Evolutionary conservation across 2,329 filamentous ascomycete genomes (phyloP).

Genomic region (Monilinia polystroma): DNA sequence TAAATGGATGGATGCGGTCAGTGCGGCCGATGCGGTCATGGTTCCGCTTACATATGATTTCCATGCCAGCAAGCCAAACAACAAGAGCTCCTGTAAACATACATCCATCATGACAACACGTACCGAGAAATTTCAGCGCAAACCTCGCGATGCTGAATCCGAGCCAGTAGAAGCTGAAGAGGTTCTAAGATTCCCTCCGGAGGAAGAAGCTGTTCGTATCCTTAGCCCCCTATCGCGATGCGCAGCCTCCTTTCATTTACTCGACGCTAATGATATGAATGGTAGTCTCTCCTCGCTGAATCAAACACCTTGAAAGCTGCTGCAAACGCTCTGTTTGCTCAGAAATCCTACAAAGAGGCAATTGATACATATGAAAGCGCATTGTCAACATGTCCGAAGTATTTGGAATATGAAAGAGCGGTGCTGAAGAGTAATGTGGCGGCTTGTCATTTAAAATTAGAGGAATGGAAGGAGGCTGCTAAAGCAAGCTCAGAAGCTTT

Average conservation of each 20-base stretch:
- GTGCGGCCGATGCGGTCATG: conserved; percentile 7
- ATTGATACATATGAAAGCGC: conserved; percentile 82
- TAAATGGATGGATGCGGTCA: not conserved
- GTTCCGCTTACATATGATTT: conserved; percentile 18
- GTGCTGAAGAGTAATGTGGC: conserved; percentile 87
- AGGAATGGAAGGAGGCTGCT: conserved; percentile 81
- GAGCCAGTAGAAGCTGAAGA: conserved; percentile 32
- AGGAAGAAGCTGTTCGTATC: conserved; percentile 46
- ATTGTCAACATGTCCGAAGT: conserved; percentile 73
- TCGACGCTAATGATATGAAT: not conserved
- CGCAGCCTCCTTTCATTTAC: not conserved
- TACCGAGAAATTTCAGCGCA: conserved; percentile 39
- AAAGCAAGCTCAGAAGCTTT: conserved; percentile 71
- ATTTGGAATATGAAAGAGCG: conserved; percentile 83
- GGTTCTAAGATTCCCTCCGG: conserved; percentile 42
- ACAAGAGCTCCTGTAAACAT: conserved; percentile 12
- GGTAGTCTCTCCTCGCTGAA: conserved; percentile 64
- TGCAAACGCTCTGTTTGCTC: conserved; percentile 78
- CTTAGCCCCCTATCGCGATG: not conserved
- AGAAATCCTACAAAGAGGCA: conserved; percentile 70
- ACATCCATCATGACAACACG: conserved; percentile 36
- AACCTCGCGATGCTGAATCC: conserved; percentile 33
- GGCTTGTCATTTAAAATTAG: conserved; percentile 81
- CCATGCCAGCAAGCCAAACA: conserved; percentile 21
- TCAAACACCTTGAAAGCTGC: conserved; percentile 70